Base-by-base conservation (phyloP, 139 green algal species). In the Chlorella sp. region DNA sequence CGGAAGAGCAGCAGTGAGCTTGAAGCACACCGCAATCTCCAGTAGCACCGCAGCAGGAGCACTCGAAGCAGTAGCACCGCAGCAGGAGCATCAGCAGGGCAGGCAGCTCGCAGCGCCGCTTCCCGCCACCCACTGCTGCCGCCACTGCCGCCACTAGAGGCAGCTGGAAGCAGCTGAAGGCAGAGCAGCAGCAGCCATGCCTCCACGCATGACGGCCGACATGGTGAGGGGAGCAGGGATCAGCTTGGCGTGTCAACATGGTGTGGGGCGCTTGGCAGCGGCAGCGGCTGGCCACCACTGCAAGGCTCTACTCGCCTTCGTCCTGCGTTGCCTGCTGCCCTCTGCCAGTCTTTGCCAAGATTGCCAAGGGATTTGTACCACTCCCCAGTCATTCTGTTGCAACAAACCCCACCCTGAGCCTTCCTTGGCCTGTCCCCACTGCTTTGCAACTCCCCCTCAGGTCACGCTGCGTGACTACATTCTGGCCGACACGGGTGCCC, bases 401-500 rank as follows among this genome's bases (percentile, higher is more conserved):
- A 57, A 57, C 7, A 9, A 16, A 5, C 48, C 48, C 9, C 48
- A 57, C 9, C 48, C 9, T 57, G 48, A 57, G 48, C 48, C 48
- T 57, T 57, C 48, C 48, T 9, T 57, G 48, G 48, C 48, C 9
- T 5, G 48, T 9, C 48, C 48, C 48, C 48, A 9, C 30, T 30
- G 36, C 75, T 34, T 5, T 34, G 24, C n/a, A 64, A 30, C 34
- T 26, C 53, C 40, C 2, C 53, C 26, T 7, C 69, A 87, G 83
- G 42, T n/a, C 19, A 42, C 87, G 12, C 91, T 97, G 79, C 87
- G 91, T 42, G 92, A 91, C 18, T 98, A 98, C 87, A 95, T 97
- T 0, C 92, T 91, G 14, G 87, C 75, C 0, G 92, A 93, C 60
- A 68, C 71, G 53, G 88, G 86, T 12, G 91, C 71, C 36, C 84